A percentile compares a stretch with the other conserved stretches of the same genome.
These are phyloP conservation scores for Tuber calosporum DNA, from an alignment of 495 filamentous ascomycete species.

Conservation along the genomic window DNA sequence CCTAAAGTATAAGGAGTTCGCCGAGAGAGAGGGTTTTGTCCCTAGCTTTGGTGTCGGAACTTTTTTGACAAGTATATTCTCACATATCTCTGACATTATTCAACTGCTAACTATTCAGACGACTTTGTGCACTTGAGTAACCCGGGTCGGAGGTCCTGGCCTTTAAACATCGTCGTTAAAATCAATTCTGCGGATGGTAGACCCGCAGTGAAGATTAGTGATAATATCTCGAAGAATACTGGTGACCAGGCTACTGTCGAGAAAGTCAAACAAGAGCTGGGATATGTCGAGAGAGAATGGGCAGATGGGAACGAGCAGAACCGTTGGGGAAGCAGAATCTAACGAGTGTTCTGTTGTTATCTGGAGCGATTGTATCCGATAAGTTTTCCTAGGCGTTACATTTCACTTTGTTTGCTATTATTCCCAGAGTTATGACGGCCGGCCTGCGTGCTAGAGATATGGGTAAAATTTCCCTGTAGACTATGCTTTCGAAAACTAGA, in stretches of 20 bases:
- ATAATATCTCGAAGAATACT: conserved; percentile 94
- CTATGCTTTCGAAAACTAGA: not conserved
- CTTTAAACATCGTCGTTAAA: conserved; percentile 97
- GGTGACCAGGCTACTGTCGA: conserved; percentile 71
- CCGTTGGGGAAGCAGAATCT: conserved; percentile 56
- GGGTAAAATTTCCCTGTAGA: not conserved
- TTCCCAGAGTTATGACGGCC: not conserved
- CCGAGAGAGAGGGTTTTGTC: conserved; percentile 71
- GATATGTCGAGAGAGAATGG: conserved; percentile 81
- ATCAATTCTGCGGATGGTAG: conserved; percentile 72
- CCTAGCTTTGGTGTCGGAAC: conserved; percentile 90
- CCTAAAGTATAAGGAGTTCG: conserved; percentile 73
- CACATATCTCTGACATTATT: not conserved
- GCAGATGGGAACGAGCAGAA: conserved; percentile 71
- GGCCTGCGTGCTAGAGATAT: not conserved
- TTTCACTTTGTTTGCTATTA: not conserved
- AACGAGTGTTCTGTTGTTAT: not conserved
- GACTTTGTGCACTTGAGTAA: conserved; percentile 65
- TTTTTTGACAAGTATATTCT: conserved; percentile 70
- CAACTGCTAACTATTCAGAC: conserved; percentile 46
- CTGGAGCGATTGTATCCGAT: not conserved
- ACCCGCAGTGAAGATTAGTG: conserved; percentile 91
- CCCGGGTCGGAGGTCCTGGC: conserved; percentile 69
- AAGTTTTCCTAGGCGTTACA: not conserved
- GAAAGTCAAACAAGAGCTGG: conserved; percentile 73